A percentile compares a stretch with the other conserved stretches of the same genome.
Conservation (phyloP, 2,329 filamentous ascomycete genomes). For the Verticillium nubilum region DNA sequence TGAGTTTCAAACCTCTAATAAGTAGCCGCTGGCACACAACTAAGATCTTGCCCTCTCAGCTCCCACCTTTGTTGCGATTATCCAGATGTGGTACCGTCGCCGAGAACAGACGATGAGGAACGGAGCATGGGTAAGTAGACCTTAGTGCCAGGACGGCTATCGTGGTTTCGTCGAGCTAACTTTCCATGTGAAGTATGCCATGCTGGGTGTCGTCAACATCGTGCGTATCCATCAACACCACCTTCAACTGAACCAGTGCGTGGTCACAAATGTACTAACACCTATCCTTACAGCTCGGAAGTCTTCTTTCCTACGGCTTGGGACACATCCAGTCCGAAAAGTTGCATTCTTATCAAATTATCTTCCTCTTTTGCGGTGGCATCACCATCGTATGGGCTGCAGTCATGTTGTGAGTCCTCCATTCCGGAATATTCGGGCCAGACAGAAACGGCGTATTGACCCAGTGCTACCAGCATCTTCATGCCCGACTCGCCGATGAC, state of each 20-base stretch:
- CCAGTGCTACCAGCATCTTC: slow-evolving; percentile 22
- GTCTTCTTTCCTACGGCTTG: slow-evolving; percentile 8
- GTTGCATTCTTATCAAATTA: slow-evolving; percentile 17
- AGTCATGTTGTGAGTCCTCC: slow-evolving; percentile 33
- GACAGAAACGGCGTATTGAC: not conserved
- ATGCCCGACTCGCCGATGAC: slow-evolving; percentile 60
- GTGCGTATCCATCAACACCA: slow-evolving; percentile 24
- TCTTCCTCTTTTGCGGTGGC: slow-evolving; percentile 27
- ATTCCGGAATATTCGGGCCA: too few relatives aligned
- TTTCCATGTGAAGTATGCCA: slow-evolving; percentile 38
- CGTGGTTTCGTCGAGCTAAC: too few relatives aligned
- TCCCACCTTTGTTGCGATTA: slow-evolving; percentile 46
- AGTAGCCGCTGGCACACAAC: not conserved
- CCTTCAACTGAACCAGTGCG: too few relatives aligned
- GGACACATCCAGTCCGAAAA: slow-evolving; percentile 20
- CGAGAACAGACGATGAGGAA: slow-evolving; percentile 39
- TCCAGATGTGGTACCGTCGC: slow-evolving; percentile 49
- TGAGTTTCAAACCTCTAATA: not conserved
- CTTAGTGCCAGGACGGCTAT: too few relatives aligned
- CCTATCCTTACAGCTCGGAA: slow-evolving; percentile 2
- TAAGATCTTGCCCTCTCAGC: slow-evolving; percentile 24
- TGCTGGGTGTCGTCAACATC: slow-evolving; percentile 50
- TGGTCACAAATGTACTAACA: too few relatives aligned
- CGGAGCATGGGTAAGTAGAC: slow-evolving; percentile 25
- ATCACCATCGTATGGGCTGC: slow-evolving; percentile 39